phyloP scores from a whole-genome alignment of 2,329 filamentous ascomycete species.

The Fusarium agapanthi region DNA sequence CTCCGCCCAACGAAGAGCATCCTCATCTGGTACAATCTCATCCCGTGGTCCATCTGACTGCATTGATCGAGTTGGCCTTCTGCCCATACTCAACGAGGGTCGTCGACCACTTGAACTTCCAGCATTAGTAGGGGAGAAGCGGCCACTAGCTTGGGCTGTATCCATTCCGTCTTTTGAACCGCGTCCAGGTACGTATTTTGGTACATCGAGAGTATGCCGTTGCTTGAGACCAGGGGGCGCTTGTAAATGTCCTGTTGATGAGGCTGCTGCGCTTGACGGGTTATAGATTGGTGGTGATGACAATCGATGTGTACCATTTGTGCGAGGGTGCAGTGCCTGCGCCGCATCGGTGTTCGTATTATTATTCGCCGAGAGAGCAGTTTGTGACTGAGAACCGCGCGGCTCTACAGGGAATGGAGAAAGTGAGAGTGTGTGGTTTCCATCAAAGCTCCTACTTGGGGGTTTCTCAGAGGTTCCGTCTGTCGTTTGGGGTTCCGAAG shows the following conservation, averaged over 20 bases:
- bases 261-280: conserved; percentile 50
- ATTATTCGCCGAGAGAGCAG: conserved; percentile 25
- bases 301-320: conserved; percentile 62
- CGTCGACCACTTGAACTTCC: conserved; percentile 69
- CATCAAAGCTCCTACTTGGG: conserved; percentile 28
- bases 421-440: conserved; percentile 8
- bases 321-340: conserved; percentile 36
- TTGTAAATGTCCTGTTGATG: conserved; percentile 62
- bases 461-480: conserved; percentile 23
- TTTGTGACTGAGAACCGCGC: conserved; percentile 28
- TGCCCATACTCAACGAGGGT: conserved; percentile 82
- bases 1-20: conserved; percentile 91
- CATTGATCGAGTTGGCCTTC: conserved; percentile 84
- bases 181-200: conserved; percentile 71
- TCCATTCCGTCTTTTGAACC: conserved; percentile 79
- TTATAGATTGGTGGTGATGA: conserved; percentile 71
- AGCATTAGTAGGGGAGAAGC: conserved; percentile 75
- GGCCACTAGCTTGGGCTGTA: conserved; percentile 73
- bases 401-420: conserved; percentile 24
- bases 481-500: conserved; percentile 28
- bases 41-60: conserved; percentile 86
- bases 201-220: conserved; percentile 88
- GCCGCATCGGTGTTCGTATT: conserved; percentile 41
- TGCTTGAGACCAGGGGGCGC: conserved; percentile 71
- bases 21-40: conserved; percentile 86